These are phyloP conservation scores for Cnidoscolus chayamansa DNA, from an alignment of 441 rosid genomes.

Conservation along the genomic window DNA sequence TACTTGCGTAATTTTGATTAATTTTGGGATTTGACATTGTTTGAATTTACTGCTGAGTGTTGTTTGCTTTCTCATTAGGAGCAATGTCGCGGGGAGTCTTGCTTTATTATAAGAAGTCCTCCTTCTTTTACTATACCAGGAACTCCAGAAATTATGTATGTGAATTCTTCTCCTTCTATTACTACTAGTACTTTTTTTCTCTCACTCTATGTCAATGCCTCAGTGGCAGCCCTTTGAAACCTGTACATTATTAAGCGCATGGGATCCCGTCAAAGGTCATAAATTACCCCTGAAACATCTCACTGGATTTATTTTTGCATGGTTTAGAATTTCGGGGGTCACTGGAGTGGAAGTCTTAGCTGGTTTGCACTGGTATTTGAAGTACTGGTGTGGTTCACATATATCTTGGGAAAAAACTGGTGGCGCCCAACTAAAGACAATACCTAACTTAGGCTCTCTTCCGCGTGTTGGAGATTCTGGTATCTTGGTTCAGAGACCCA, in stretches of 20 bases:
- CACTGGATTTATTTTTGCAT: constrained; percentile 14
- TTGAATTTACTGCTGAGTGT: background rate
- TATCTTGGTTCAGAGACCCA: constrained; percentile 48
- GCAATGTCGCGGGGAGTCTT: constrained; percentile 51
- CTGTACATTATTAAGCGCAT: too few relatives aligned
- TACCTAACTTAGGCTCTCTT: constrained; percentile 48
- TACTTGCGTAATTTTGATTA: background rate
- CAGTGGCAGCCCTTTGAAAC: too few relatives aligned
- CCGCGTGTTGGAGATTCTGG: constrained; percentile 50
- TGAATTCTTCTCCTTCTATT: constrained; percentile 1
- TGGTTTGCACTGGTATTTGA: constrained; percentile 74
- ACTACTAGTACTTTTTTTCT: background rate
- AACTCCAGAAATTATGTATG: constrained; percentile 56
- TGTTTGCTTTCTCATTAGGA: constrained; percentile 32
- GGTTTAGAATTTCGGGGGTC: constrained; percentile 52
- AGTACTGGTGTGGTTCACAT: constrained; percentile 57
- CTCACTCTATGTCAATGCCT: background rate
- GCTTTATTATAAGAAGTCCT: constrained; percentile 52
- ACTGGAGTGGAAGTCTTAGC: constrained; percentile 63
- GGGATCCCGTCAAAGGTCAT: too few relatives aligned
- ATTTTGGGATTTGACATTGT: background rate
- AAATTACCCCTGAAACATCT: background rate
- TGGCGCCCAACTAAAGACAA: constrained; percentile 46
- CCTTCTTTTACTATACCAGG: constrained; percentile 32
- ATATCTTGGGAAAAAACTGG: constrained; percentile 79